Evolutionary conservation across 2,329 filamentous ascomycete genomes (phyloP), one percentile per base, ranked within the genome.

Genomic region (Blastomyces emzantsi): DNA sequence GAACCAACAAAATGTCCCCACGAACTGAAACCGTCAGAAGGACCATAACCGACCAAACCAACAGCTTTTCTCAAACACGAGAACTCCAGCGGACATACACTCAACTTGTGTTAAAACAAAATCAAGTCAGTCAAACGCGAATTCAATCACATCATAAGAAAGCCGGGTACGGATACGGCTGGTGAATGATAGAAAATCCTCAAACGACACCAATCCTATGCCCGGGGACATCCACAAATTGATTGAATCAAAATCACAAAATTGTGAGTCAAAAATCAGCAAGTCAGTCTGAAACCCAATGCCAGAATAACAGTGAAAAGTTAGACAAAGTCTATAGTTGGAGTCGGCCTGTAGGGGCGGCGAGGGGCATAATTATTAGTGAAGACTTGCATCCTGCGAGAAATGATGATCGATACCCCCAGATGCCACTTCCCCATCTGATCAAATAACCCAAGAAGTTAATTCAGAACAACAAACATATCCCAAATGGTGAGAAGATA

Each of bases 21-120:
- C 17, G 11, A 30, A 15, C 22, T 1, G 28, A 36, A 36, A 36
- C 28, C 28, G 28, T 5, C 3, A 33, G 30, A 17, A 33, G 17
- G 28, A 17, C 3, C 28, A n/a, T 13, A 55, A 55, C 19, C 28
- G 5, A 36, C n/a, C 15, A n/a, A 57, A 45, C 41, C 22, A 30
- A 13, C 39, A 41, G 28, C 28, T n/a, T 19, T 36, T 3, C 8
- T 22, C 33, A 43, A 45, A 30, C 39, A 39, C 39, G 61, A 56
- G 61, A 62, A 56, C 39, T 62, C 51, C 19, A 55, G 61, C 61
- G 61, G 61, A 62, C 61, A 56, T 56, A 9, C 28, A 61, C 59
- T 41, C 30, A 52, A 30, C 15, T 17, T 52, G 11, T 49, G n/a
- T 49, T 17, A n/a, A 36, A 39, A 30, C 9, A 41, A 25, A 25